These are phyloP conservation scores for Spizellomyces punctatus DNA, from an alignment of 192 early-diverging fungal species.

Conservation along the genomic window DNA sequence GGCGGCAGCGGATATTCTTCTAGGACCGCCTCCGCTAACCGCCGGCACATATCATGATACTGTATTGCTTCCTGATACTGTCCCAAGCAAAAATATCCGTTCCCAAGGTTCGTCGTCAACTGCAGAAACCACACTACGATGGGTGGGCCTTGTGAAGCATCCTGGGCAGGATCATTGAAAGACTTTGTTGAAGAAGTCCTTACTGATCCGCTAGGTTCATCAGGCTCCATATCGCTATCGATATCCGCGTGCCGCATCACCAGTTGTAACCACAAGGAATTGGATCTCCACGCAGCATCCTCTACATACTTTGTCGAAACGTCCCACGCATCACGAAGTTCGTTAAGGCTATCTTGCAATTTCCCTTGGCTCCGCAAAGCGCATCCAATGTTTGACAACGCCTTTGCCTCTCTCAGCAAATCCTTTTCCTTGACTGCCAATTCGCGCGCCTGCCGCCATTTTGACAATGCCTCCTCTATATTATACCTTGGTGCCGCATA, in stretches of 20 bases:
- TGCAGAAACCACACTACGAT: conserved; percentile 56
- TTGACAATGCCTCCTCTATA: conserved; percentile 37
- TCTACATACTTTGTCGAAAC: conserved; percentile 39
- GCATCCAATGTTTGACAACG: conserved; percentile 42
- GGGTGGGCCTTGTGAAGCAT: conserved; percentile 52
- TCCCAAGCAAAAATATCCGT: conserved; percentile 45
- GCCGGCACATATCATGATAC: conserved; percentile 47
- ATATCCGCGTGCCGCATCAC: conserved; percentile 44
- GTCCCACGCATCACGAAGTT: conserved; percentile 41
- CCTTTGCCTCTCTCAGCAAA: conserved; percentile 35
- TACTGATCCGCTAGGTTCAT: conserved; percentile 1
- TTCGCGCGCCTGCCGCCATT: conserved; percentile 44
- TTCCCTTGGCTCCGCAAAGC: conserved; percentile 35
- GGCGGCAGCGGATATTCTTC: conserved; percentile 54
- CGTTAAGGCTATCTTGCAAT: conserved; percentile 32
- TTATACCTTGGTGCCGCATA: conserved; percentile 28
- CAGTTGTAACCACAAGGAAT: conserved; percentile 47
- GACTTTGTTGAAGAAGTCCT: neutral
- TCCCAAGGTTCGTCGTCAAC: conserved; percentile 55
- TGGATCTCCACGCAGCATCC: conserved; percentile 17
- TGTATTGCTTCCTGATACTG: conserved; percentile 49
- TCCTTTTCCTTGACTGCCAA: conserved; percentile 44
- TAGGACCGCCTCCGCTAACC: conserved; percentile 51
- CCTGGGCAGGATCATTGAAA: neutral
- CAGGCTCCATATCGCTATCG: conserved; percentile 27